These are phyloP conservation scores for Umbelopsis sp. DNA, from an alignment of 371 early-diverging fungal genomes.

Conservation along the genomic window DNA sequence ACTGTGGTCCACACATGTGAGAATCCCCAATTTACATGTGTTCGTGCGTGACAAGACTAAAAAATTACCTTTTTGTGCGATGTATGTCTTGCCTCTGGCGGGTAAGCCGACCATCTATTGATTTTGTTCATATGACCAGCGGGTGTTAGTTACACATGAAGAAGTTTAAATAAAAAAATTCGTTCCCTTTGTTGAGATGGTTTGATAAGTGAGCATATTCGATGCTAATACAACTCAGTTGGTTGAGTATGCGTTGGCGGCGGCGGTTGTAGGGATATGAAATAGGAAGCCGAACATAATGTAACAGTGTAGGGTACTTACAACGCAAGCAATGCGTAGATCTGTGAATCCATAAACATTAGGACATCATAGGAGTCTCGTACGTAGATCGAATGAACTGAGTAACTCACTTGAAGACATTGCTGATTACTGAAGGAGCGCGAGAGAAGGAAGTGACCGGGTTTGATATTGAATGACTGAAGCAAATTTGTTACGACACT, in stretches of 20 bases:
- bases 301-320: slow-evolving; percentile 25
- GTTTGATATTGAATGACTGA: background rate
- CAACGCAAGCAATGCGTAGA: slow-evolving; percentile 53
- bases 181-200: background rate
- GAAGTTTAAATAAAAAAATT: background rate
- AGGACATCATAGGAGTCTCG: background rate
- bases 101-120: slow-evolving; percentile 84
- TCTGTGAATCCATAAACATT: slow-evolving; percentile 22
- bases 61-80: slow-evolving; percentile 82
- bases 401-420: slow-evolving; percentile 11
- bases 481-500: too few relatives aligned
- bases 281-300: too few relatives aligned
- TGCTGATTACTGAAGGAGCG: background rate
- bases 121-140: background rate
- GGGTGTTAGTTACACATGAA: slow-evolving; percentile 8
- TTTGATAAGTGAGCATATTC: background rate
- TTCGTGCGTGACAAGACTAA: slow-evolving; percentile 5
- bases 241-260: background rate
- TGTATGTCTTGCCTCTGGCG: slow-evolving; percentile 91
- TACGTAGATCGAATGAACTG: background rate
- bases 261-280: background rate
- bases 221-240: background rate
- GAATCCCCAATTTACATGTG: slow-evolving; percentile 18
- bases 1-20: slow-evolving; percentile 44
- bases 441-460: background rate